Conservation (phyloP, 116 monocot species). For the Zostera marina region DNA sequence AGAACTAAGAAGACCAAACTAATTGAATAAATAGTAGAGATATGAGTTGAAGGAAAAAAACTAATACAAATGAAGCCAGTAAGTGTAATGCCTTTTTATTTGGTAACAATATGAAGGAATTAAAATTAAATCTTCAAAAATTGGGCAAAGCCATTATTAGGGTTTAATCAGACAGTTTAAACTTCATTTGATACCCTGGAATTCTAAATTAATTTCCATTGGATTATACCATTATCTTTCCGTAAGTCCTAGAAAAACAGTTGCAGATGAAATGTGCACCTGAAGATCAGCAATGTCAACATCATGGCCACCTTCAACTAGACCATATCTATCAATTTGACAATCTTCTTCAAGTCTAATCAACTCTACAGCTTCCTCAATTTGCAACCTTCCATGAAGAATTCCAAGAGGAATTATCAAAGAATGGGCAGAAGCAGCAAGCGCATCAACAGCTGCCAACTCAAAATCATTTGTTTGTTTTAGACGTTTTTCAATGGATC, state of each 20-base stretch:
- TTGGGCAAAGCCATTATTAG: too few species aligned
- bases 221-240: not conserved
- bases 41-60: too few species aligned
- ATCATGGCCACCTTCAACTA: slow-evolving; percentile 99
- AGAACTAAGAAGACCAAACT: too few species aligned
- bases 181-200: too few species aligned
- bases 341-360: slow-evolving; percentile 94
- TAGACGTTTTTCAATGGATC: slow-evolving; percentile 40
- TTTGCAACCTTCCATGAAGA: slow-evolving; percentile 39
- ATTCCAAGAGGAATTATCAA: slow-evolving; percentile 76
- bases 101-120: too few species aligned
- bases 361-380: slow-evolving; percentile 79
- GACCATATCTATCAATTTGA: slow-evolving; percentile 88
- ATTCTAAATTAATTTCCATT: slow-evolving; percentile 1
- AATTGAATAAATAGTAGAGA: too few species aligned
- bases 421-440: slow-evolving; percentile 85
- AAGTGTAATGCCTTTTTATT: too few species aligned
- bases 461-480: slow-evolving; percentile 59
- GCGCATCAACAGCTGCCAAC: slow-evolving; percentile 76
- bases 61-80: too few species aligned
- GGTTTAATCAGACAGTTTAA: too few species aligned
- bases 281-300: slow-evolving; percentile 95
- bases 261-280: slow-evolving; percentile 87
- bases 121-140: too few species aligned
- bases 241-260: slow-evolving; percentile 63